These are phyloP conservation scores for Penicillium dipodomyicola DNA, from an alignment of 495 filamentous ascomycete genomes.

Conservation along the genomic window DNA sequence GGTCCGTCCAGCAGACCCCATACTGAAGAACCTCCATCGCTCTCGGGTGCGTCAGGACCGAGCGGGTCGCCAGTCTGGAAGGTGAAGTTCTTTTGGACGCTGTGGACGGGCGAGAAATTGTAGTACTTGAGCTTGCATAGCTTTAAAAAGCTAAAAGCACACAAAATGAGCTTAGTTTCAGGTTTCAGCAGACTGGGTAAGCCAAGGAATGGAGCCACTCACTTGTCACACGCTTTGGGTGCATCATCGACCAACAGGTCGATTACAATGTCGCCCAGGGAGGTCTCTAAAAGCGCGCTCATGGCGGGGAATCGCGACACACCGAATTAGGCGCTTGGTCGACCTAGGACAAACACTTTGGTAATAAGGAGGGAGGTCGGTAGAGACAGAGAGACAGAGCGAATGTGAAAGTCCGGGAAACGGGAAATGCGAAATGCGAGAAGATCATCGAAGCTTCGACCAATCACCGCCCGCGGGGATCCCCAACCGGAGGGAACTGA, in stretches of 20 bases:
- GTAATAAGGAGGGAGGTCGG: background rate
- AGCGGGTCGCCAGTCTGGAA: constrained; percentile 95
- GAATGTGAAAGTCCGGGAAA: constrained; percentile 1
- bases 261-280: constrained; percentile 87
- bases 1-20: constrained; percentile 80
- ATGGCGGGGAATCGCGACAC: constrained; percentile 35
- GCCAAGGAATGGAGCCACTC: constrained; percentile 35
- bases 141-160: constrained; percentile 78
- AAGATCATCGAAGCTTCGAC: constrained; percentile 28
- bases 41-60: constrained; percentile 74
- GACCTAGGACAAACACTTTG: background rate
- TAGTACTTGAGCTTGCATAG: constrained; percentile 98
- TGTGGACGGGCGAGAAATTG: constrained; percentile 89
- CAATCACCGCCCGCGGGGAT: constrained; percentile 17
- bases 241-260: constrained; percentile 84
- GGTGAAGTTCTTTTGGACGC: constrained; percentile 85
- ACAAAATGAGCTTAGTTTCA: constrained; percentile 51
- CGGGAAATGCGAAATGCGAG: constrained; percentile 6
- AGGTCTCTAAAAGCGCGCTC: constrained; percentile 88
- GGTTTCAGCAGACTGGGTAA: constrained; percentile 41
- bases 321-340: constrained; percentile 1
- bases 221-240: constrained; percentile 91
- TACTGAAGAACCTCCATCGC: constrained; percentile 87
- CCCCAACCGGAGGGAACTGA: constrained; percentile 6
- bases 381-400: constrained; percentile 5